These are phyloP conservation scores for Seminavis robusta DNA, from an alignment of 108 stramenopile genomes.

Conservation along the genomic window DNA sequence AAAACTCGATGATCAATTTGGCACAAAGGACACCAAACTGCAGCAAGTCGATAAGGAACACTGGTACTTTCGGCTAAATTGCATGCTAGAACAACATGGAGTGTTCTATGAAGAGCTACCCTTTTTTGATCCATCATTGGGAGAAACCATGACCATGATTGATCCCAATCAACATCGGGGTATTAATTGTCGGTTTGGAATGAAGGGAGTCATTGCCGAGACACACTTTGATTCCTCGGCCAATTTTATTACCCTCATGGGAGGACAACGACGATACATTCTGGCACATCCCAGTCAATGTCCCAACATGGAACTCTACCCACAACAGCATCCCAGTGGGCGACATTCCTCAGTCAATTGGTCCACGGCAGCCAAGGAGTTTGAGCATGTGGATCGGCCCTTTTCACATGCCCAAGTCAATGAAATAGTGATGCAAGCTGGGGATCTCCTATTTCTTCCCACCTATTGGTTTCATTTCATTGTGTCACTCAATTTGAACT, in stretches of 20 bases:
- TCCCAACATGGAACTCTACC: slow-evolving; percentile 65
- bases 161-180: slow-evolving; percentile 84
- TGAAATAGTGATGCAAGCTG: slow-evolving; percentile 92
- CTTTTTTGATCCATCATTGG: slow-evolving; percentile 82
- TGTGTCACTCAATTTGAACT: slow-evolving; percentile 88
- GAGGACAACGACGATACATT: slow-evolving; percentile 86
- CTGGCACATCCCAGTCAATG: slow-evolving; percentile 83
- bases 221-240: slow-evolving; percentile 90
- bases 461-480: slow-evolving; percentile 97
- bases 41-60: slow-evolving; percentile 62
- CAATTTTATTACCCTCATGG: slow-evolving; percentile 79
- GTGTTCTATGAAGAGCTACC: slow-evolving; percentile 86
- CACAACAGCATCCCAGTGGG: slow-evolving; percentile 69
- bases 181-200: slow-evolving; percentile 96
- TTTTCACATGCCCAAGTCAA: slow-evolving; percentile 69
- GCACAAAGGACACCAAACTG: slow-evolving; percentile 10
- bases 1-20: slow-evolving; percentile 25
- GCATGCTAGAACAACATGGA: slow-evolving; percentile 21
- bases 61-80: slow-evolving; percentile 93
- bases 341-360: slow-evolving; percentile 87
- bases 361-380: too few species aligned
- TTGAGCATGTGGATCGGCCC: too few species aligned
- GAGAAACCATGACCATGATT: slow-evolving; percentile 82
- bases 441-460: slow-evolving; percentile 94
- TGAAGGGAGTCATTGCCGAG: slow-evolving; percentile 79